These are phyloP conservation scores for Tranzscheliella williamsii DNA, from an alignment of 1,284 basidiomycete genomes.

Conservation along the genomic window DNA sequence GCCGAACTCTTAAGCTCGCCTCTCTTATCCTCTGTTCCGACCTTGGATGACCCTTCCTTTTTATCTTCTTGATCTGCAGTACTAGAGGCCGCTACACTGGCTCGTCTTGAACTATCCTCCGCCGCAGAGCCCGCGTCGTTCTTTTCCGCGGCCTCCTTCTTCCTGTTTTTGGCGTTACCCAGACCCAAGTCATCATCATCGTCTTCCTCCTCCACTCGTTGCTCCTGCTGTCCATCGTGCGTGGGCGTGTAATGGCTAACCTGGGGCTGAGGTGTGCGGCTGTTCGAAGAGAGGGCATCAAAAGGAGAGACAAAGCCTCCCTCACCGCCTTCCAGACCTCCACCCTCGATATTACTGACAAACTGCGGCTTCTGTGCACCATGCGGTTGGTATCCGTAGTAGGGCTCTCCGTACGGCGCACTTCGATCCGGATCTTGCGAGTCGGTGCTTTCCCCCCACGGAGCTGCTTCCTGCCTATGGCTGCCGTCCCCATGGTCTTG, in stretches of 20 bases:
- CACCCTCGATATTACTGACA: conserved; percentile 55
- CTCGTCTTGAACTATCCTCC: conserved; percentile 10
- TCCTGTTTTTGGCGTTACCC: conserved; percentile 69
- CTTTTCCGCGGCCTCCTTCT: conserved; percentile 1
- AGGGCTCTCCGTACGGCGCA: conserved; percentile 22
- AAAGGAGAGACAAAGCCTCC: conserved; percentile 78
- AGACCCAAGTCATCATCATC: conserved; percentile 85
- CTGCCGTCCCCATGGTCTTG: conserved; percentile 1
- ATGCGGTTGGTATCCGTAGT: conserved; percentile 51
- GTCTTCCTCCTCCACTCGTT: conserved; percentile 61
- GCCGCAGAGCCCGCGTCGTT: conserved; percentile 5
- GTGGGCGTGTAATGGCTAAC: conserved; percentile 21
- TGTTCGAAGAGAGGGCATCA: conserved; percentile 67
- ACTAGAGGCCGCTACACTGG: conserved; percentile 15
- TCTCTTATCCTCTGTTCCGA: conserved; percentile 13
- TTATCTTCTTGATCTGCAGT: conserved; percentile 8
- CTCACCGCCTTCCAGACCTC: conserved; percentile 45
- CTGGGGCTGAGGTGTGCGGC: conserved; percentile 21
- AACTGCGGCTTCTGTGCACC: conserved; percentile 49
- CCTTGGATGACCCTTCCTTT: conserved; percentile 9
- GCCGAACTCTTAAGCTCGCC: conserved; percentile 48
- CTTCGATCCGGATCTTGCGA: conserved; percentile 12
- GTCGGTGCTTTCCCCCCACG: conserved; percentile 7
- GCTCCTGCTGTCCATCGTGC: conserved; percentile 5
- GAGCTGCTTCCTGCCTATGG: conserved; percentile 5